Conservation (phyloP, 2,329 filamentous ascomycete genomes). For the Cladosporium sp. region DNA sequence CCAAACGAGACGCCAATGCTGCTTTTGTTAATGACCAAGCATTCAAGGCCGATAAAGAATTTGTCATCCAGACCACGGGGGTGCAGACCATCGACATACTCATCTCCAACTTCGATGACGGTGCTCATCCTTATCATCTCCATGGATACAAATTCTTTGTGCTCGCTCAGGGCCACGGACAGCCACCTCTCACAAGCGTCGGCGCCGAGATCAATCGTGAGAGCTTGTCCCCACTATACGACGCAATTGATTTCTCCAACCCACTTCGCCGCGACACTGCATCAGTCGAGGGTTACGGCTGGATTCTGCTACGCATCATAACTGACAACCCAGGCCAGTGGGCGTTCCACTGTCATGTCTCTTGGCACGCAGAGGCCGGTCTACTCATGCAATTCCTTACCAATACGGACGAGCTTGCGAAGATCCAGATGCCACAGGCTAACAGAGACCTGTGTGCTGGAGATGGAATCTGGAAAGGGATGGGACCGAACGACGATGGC, state of each 20-base stretch:
- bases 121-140: slow-evolving; percentile 40
- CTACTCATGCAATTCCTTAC: slow-evolving; percentile 63
- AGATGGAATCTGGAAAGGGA: slow-evolving; percentile 52
- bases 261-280: slow-evolving; percentile 57
- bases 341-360: slow-evolving; percentile 62
- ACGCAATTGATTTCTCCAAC: slow-evolving; percentile 42
- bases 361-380: slow-evolving; percentile 61
- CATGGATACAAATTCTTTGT: slow-evolving; percentile 43
- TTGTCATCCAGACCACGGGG: slow-evolving; percentile 42
- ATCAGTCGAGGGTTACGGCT: slow-evolving; percentile 57
- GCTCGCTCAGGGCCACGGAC: slow-evolving; percentile 40
- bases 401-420: slow-evolving; percentile 49
- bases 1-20: background rate
- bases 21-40: slow-evolving; percentile 36
- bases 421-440: slow-evolving; percentile 48
- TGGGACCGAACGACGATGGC: slow-evolving; percentile 52
- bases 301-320: slow-evolving; percentile 57
- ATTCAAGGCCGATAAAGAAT: slow-evolving; percentile 35
- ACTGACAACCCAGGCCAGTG: slow-evolving; percentile 62
- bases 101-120: slow-evolving; percentile 41
- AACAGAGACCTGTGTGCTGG: slow-evolving; percentile 51
- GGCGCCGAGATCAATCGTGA: slow-evolving; percentile 30
- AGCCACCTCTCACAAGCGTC: slow-evolving; percentile 32
- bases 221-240: slow-evolving; percentile 36
- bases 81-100: slow-evolving; percentile 42